Base-by-base conservation (phyloP, 2,329 filamentous ascomycete species). In the Fusarium sp. region DNA sequence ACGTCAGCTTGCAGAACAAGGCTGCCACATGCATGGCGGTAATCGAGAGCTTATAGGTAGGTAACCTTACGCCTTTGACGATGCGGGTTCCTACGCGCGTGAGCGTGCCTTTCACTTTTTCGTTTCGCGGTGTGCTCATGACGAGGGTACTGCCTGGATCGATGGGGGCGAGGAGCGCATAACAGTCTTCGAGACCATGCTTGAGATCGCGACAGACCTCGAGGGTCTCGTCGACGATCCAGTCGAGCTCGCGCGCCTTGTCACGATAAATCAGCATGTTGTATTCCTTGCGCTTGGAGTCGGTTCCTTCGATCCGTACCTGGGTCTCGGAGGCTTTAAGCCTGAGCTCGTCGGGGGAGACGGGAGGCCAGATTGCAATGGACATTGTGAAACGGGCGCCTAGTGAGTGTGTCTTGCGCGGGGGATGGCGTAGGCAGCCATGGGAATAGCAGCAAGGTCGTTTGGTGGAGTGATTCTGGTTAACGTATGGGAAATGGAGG, bases 51-150 rank as follows among this genome's bases (percentile, higher is more conserved):
- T 13, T 22, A 47, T 22, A 22, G 11, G 26, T 29, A 39, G 26
- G 26, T 29, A 39, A 24, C 19, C 88, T 69, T 81, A 93, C 91
- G 66, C 93, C 94, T 75, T 96, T 97, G 63, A 96, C 90, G 64
- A 99, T 90, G 47, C 90, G 88, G n/a, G 92, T 92, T 35, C 95
- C 95, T 32, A 96, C 87, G 50, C 95, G 87, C 1, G 94, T 98
- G 58, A 98, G 87, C 70, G 92, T 91, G 15, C 95, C 95, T 76
- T 99, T 99, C 62, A 98, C 88, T 67, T 86, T 88, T 79, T 99
- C 95, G 52, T 92, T 94, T 53, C 93, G 87, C 53, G 90, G 85
- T 12, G 93, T 96, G 61, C 91, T 95, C 66, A 99, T 84, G 28
- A 95, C 93, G 26, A 99, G 86, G 1, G 94, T 99, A 69, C 89